Evolutionary conservation across 2,329 filamentous ascomycete species (phyloP).

Genomic region (Fusarium nematophilum): DNA sequence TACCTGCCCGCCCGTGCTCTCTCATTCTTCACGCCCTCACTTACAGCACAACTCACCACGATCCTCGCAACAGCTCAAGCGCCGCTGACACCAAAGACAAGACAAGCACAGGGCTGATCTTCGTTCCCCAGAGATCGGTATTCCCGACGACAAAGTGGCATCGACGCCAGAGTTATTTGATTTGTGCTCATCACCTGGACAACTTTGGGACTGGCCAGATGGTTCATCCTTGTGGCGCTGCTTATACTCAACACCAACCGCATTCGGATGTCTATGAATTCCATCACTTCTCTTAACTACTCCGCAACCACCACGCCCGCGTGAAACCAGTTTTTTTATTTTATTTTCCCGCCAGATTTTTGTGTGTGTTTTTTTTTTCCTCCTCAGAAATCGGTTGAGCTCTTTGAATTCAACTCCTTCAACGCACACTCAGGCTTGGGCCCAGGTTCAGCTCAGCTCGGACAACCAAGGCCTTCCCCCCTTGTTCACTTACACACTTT

Average conservation of each 20-base stretch:
- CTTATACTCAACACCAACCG: constrained; percentile 41
- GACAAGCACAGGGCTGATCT: constrained; percentile 32
- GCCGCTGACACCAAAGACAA: constrained; percentile 36
- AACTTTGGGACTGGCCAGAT: constrained; percentile 32
- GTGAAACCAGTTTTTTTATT: constrained; percentile 18
- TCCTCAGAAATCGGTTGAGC: not conserved
- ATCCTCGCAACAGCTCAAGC: constrained; percentile 23
- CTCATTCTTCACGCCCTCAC: constrained; percentile 1
- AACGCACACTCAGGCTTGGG: not conserved
- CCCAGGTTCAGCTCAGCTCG: constrained; percentile 11
- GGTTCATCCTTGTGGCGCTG: constrained; percentile 29
- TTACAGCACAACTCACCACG: constrained; percentile 6
- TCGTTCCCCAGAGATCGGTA: constrained; percentile 34
- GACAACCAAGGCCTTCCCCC: not conserved
- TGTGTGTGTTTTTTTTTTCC: no score
- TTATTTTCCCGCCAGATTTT: constrained; percentile 8
- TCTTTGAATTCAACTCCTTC: not conserved
- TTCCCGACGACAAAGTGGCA: constrained; percentile 28
- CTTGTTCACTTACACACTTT: constrained; percentile 21
- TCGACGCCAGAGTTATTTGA: constrained; percentile 22
- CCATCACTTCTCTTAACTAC: constrained; percentile 37
- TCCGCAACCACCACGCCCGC: constrained; percentile 24
- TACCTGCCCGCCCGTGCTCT: not conserved
- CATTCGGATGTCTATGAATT: constrained; percentile 39
- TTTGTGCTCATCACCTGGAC: constrained; percentile 38